Evolutionary conservation across 1,284 basidiomycete species (phyloP).

Genomic region (Ustanciosporium gigantosporum): DNA sequence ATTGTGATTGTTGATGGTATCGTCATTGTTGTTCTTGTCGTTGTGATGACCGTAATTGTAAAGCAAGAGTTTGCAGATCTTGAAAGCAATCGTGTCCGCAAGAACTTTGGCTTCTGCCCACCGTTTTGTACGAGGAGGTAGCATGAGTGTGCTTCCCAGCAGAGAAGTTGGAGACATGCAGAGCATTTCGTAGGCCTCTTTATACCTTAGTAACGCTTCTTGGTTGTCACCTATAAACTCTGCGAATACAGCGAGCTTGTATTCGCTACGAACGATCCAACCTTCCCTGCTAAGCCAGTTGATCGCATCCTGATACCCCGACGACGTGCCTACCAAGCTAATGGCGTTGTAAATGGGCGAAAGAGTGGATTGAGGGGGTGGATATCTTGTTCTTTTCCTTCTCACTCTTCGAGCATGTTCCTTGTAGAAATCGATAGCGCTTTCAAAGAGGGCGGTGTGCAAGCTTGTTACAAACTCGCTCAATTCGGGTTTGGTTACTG

Average conservation of each 20-base stretch:
- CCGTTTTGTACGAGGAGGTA: constrained; percentile 89
- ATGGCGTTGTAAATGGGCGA: constrained; percentile 49
- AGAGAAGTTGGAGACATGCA: constrained; percentile 22
- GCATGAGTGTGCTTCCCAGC: constrained; percentile 72
- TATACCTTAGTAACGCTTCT: constrained; percentile 39
- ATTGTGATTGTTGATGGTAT: no score
- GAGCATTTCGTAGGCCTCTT: constrained; percentile 24
- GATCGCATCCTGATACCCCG: constrained; percentile 1
- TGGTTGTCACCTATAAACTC: constrained; percentile 92
- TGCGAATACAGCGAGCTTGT: constrained; percentile 93
- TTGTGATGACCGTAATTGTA: no score
- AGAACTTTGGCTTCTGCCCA: constrained; percentile 98
- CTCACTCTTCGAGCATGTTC: constrained; percentile 87
- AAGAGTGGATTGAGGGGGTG: constrained; percentile 58
- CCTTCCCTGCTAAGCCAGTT: constrained; percentile 73
- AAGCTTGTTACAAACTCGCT: constrained; percentile 67
- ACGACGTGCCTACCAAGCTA: background rate
- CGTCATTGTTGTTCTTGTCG: no score
- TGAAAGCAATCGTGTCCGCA: constrained; percentile 67
- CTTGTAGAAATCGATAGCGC: constrained; percentile 88
- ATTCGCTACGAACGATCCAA: constrained; percentile 94
- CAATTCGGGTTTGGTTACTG: constrained; percentile 76
- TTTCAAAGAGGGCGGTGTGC: constrained; percentile 82
- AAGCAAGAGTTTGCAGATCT: constrained; percentile 68
- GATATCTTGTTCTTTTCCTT: constrained; percentile 77